These are phyloP conservation scores for Hyphodiscus hymeniophilus DNA, from an alignment of 495 filamentous ascomycete genomes.

Conservation along the genomic window DNA sequence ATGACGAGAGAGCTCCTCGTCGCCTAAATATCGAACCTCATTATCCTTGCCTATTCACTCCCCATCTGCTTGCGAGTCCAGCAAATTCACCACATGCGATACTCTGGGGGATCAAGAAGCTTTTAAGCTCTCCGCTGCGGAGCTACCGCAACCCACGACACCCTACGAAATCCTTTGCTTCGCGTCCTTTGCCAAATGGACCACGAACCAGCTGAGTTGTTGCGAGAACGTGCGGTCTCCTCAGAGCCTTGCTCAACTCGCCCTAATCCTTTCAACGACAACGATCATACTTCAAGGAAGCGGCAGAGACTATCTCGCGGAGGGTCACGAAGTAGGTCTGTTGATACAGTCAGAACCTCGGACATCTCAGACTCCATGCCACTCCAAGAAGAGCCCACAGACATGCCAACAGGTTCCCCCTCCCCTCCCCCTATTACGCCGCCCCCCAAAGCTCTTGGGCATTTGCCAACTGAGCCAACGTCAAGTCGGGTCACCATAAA, in stretches of 20 bases:
- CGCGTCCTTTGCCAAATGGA: conserved; percentile 36
- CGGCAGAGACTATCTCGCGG: conserved; percentile 29
- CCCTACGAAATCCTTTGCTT: conserved; percentile 3
- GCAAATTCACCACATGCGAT: conserved; percentile 2
- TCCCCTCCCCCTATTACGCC: conserved; percentile 23
- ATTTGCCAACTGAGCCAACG: conserved; percentile 12
- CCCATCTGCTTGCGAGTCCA: background rate
- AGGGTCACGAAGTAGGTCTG: conserved; percentile 20
- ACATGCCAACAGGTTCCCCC: conserved; percentile 13
- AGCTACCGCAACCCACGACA: conserved; percentile 5
- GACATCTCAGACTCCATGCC: conserved; percentile 27
- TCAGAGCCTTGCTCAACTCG: conserved; percentile 52
- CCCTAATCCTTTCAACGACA: conserved; percentile 44
- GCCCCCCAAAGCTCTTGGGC: conserved; percentile 9
- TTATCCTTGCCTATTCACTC: background rate
- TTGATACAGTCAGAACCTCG: conserved; percentile 14
- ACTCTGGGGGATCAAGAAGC: conserved; percentile 5
- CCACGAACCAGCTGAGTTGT: conserved; percentile 40
- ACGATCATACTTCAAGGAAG: conserved; percentile 42
- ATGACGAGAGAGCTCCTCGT: background rate
- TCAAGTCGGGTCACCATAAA: conserved; percentile 46
- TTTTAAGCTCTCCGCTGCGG: conserved; percentile 17
- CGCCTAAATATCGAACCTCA: conserved; percentile 2
- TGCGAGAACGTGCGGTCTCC: conserved; percentile 48
- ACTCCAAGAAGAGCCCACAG: conserved; percentile 26